These are phyloP conservation scores for Ambispora gerdemannii DNA, from an alignment of 192 early-diverging fungal species.

Conservation along the genomic window DNA sequence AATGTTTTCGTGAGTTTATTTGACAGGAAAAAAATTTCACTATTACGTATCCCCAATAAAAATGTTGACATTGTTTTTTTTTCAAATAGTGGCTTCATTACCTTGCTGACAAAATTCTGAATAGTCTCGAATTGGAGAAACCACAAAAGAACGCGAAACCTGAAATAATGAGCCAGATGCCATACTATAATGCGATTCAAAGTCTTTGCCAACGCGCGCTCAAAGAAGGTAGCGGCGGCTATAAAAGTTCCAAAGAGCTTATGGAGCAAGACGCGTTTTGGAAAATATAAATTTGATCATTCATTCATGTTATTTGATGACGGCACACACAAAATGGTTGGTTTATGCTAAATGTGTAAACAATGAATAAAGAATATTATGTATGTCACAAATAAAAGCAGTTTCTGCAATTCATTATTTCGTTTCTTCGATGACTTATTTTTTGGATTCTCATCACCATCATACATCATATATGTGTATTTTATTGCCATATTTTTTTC, in stretches of 20 bases:
- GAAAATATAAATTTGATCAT: slow-evolving; percentile 1
- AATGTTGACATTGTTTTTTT: not conserved
- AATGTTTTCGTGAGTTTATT: slow-evolving; percentile 48
- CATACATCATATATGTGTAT: not conserved
- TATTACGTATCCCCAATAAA: not conserved
- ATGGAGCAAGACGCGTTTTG: slow-evolving; percentile 12
- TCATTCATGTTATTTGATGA: too few relatives aligned
- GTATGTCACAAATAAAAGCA: too few relatives aligned
- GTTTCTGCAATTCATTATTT: too few relatives aligned
- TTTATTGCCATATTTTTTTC: not conserved
- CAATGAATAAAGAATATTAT: too few relatives aligned
- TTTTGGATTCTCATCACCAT: too few relatives aligned
- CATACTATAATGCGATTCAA: slow-evolving; percentile 3
- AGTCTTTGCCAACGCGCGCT: not conserved
- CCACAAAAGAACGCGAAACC: slow-evolving; percentile 17
- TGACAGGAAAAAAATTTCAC: not conserved
- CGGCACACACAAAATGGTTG: too few relatives aligned
- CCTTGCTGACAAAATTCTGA: slow-evolving; percentile 46
- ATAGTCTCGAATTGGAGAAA: slow-evolving; percentile 30
- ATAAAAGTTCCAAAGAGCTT: not conserved
- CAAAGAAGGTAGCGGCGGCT: not conserved
- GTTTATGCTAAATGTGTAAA: too few relatives aligned
- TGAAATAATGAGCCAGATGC: not conserved
- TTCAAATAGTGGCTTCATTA: slow-evolving; percentile 49
- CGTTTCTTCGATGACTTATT: too few relatives aligned